A percentile compares a stretch with the other conserved stretches of the same genome.
Conservation (phyloP, 176 grass and related monocot genomes). For the Ampelocalamus luodianensis region DNA sequence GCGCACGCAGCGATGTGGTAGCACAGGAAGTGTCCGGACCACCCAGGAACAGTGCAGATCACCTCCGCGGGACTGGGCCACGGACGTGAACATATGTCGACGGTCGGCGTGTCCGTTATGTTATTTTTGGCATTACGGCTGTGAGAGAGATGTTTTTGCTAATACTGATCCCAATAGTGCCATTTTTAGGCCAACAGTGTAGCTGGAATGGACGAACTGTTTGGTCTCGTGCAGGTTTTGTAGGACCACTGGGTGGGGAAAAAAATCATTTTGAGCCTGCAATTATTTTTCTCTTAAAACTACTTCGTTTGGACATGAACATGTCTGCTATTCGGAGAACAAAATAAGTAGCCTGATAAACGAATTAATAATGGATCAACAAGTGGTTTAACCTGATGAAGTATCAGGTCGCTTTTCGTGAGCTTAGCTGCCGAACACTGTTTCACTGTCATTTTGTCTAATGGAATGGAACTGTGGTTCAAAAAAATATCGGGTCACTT, state of each 20-base stretch:
- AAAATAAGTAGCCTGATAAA: neutral
- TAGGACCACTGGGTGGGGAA: neutral
- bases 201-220: neutral
- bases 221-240: neutral
- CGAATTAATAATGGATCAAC: neutral
- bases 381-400: constrained; percentile 24
- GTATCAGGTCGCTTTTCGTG: constrained; percentile 14
- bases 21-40: too few relatives aligned
- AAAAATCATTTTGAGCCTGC: neutral
- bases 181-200: too few relatives aligned
- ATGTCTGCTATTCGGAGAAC: neutral
- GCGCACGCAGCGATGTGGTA: too few relatives aligned
- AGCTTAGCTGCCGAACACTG: neutral
- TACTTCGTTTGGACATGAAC: neutral
- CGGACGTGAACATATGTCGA: too few relatives aligned
- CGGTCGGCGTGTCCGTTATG: too few relatives aligned
- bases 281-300: neutral
- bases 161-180: too few relatives aligned
- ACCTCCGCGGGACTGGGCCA: too few relatives aligned
- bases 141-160: too few relatives aligned
- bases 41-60: too few relatives aligned
- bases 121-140: too few relatives aligned
- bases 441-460: neutral
- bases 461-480: neutral
- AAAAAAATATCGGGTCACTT: neutral